These are phyloP conservation scores for Erodium maritimum DNA, from an alignment of 345 rosid genomes.

Conservation along the genomic window DNA sequence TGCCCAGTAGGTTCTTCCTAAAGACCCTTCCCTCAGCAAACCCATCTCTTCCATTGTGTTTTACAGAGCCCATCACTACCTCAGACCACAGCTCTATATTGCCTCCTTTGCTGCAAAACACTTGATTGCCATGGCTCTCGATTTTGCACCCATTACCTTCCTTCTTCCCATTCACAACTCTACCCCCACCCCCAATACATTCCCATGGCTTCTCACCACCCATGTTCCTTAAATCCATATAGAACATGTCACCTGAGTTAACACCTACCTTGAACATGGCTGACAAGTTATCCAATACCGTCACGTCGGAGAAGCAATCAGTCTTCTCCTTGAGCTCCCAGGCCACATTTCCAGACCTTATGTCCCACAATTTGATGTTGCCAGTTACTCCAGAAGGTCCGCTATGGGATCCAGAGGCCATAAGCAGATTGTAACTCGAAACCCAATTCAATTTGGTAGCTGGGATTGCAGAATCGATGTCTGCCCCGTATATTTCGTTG, in stretches of 20 bases:
- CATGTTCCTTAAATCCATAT: conserved; percentile 52
- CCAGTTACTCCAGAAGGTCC: conserved; percentile 77
- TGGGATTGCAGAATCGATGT: conserved; percentile 65
- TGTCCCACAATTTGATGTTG: conserved; percentile 63
- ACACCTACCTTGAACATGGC: conserved; percentile 69
- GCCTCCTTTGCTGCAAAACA: conserved; percentile 60
- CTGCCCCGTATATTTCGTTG: conserved; percentile 61
- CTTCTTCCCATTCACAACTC: conserved; percentile 47
- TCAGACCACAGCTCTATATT: conserved; percentile 80
- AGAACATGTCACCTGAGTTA: conserved; percentile 58
- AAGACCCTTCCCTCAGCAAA: conserved; percentile 36
- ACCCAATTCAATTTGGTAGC: conserved; percentile 77
- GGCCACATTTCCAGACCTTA: conserved; percentile 56
- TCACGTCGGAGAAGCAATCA: conserved; percentile 79
- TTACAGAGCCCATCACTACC: conserved; percentile 34
- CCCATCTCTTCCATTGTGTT: conserved; percentile 23
- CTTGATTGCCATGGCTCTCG: conserved; percentile 68
- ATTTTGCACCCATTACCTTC: conserved; percentile 72
- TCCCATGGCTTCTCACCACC: conserved; percentile 44
- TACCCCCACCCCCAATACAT: conserved; percentile 51
- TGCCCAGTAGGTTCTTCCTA: conserved; percentile 59
- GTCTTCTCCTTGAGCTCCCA: conserved; percentile 68
- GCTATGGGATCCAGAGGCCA: conserved; percentile 86
- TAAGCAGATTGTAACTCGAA: conserved; percentile 38
- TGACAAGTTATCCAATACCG: conserved; percentile 57